Base-by-base conservation (phyloP, 2,329 filamentous ascomycete genomes). In the Elsinoe ampelina region DNA sequence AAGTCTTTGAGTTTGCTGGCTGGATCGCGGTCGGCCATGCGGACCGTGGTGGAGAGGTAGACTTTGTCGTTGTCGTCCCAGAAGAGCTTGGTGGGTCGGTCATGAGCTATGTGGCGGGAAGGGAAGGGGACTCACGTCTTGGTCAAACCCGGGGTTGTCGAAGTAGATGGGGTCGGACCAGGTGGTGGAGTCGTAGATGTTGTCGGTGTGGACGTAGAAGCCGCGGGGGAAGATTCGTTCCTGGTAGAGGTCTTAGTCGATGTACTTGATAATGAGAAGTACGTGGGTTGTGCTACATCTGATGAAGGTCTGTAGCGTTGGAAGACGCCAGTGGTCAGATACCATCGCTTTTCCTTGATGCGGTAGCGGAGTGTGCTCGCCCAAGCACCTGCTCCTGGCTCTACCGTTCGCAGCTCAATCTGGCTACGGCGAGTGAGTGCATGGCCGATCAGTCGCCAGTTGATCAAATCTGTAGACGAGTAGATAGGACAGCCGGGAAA, bases 401-500 rank as follows among this genome's bases (percentile, higher is more conserved):
- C 77, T 30, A 75, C 70, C 0, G 77, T 77, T 13, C 77, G 71
- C 65, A 81, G 72, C 55, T 80, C 73, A 11, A 80, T 67, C 63
- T 81, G 78, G 38, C 70, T 74, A 43, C 72, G 72, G 34, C 78
- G 71, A 10, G 69, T 80, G 50, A 81, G 68, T 1, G 76, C 78
- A 60, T 80, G 74, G 3, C 73, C 75, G 43, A 80, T 75, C n/a
- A 80, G 71, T 5, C 69, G 69, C 78, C 78, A 81, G 41, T 75
- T 73, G 7, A 78, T 66, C 10, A 81, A 70, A 60, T 80, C 75
- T 7, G 68, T 77, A 17, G 77, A 81, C 22, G 80, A 74, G 62
- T 84, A 82, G 57, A 85, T 80, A 12, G 80, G 78, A n/a, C 77
- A 76, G 3, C 80, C 80, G 0, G 81, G 81, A 59, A 81, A 83